Evolutionary conservation across 768 basidiomycete species (phyloP).

Genomic region (Phlebiopsis flavidoalba): DNA sequence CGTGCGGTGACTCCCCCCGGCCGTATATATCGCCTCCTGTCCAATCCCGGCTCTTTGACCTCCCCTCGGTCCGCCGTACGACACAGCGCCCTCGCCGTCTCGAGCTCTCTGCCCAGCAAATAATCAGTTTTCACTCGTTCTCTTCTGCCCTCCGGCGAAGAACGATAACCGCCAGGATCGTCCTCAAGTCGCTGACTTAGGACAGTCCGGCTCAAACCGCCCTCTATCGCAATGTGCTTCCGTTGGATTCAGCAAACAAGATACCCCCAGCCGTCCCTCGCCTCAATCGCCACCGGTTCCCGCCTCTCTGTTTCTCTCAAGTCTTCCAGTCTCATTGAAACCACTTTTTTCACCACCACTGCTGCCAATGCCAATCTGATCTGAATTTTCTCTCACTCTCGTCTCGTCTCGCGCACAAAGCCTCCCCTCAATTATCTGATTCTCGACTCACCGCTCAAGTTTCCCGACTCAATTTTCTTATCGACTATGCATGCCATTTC

Average conservation of each 20-base stretch:
- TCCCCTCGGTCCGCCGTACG: conserved; percentile 3
- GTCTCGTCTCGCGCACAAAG: conserved; percentile 4
- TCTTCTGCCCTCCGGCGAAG: conserved; percentile 11
- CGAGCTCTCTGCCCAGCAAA: background rate
- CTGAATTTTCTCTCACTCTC: conserved; percentile 12
- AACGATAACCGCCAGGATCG: conserved; percentile 21
- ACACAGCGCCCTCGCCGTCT: conserved; percentile 2
- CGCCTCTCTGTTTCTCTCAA: background rate
- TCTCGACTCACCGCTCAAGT: conserved; percentile 14
- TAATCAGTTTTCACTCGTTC: background rate
- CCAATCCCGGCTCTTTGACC: background rate
- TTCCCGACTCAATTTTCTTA: conserved; percentile 10
- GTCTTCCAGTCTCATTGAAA: conserved; percentile 17
- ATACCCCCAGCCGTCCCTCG: conserved; percentile 20
- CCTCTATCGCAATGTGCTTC: conserved; percentile 19
- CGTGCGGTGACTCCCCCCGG: conserved; percentile 10
- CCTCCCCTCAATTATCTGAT: background rate
- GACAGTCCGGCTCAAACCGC: conserved; percentile 19
- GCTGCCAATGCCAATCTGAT: conserved; percentile 20
- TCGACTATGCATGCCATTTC: conserved; percentile 31
- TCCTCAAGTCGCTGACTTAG: conserved; percentile 27
- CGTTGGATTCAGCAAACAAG: conserved; percentile 2
- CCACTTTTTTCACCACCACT: conserved; percentile 10
- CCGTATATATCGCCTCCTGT: conserved; percentile 13
- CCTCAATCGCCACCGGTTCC: background rate